A percentile compares a stretch with the other conserved stretches of the same genome.
phyloP scores from a whole-genome alignment of 306 rosid genomes.

The Citrullus mucosospermus region DNA sequence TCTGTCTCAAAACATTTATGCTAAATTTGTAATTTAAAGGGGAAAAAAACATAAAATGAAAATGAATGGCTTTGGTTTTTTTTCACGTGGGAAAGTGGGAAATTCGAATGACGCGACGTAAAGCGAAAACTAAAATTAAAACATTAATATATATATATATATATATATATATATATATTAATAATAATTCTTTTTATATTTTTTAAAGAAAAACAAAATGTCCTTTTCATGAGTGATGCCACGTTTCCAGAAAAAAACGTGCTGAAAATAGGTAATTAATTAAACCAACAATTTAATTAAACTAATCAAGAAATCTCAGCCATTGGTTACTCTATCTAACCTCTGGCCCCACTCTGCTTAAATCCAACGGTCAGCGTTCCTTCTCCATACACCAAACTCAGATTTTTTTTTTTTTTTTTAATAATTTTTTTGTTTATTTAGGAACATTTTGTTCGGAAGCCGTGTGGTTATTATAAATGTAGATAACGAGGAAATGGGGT shows the following conservation, averaged over 20 bases:
- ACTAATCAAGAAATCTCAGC: not conserved
- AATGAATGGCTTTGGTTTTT: not conserved
- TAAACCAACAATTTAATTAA: not conserved
- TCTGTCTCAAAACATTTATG: no score
- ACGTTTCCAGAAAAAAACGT: slow-evolving; percentile 2
- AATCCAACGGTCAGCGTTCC: not conserved
- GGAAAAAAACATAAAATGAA: not conserved
- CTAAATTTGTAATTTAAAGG: no score
- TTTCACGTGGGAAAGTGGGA: not conserved
- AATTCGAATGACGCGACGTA: not conserved
- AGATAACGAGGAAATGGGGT: not conserved
- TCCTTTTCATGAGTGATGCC: not conserved
- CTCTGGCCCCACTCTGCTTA: not conserved
- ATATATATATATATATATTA: not conserved
- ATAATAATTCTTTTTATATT: no score
- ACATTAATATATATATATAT: not conserved
- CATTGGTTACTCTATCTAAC: not conserved
- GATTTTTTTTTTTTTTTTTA: not conserved
- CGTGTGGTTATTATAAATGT: not conserved
- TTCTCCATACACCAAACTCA: not conserved
- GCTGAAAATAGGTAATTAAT: not conserved
- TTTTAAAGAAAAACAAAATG: not conserved
- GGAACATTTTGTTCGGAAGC: not conserved
- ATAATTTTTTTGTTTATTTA: not conserved
- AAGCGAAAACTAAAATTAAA: not conserved